Conservation (phyloP, 2,329 filamentous ascomycete species). For the Dothiorella sarmentorum region DNA sequence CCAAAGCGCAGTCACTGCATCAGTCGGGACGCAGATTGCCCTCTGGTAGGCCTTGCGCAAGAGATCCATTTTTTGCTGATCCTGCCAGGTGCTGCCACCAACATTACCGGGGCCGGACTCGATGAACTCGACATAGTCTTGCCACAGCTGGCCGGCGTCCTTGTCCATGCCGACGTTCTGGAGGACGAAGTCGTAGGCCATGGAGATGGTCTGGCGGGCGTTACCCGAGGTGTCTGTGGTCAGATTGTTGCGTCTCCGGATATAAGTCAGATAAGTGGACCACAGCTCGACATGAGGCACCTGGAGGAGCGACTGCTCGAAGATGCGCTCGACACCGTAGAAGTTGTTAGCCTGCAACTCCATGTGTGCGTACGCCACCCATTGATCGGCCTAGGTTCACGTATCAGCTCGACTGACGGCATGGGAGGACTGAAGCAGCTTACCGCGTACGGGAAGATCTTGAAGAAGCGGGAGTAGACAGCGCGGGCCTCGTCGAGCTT, state of each 20-base stretch:
- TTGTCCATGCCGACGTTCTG: constrained; percentile 87
- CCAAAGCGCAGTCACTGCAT: constrained; percentile 81
- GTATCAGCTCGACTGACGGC: constrained; percentile 10
- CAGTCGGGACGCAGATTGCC: constrained; percentile 82
- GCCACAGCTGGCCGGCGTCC: constrained; percentile 85
- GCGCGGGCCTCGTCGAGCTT: constrained; percentile 76
- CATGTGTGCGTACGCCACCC: constrained; percentile 84
- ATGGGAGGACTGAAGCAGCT: constrained; percentile 38
- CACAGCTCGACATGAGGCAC: constrained; percentile 84
- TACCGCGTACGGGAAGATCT: constrained; percentile 87
- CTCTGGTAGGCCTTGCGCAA: constrained; percentile 89
- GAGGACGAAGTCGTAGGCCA: constrained; percentile 90
- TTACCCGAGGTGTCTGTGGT: constrained; percentile 72
- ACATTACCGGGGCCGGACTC: constrained; percentile 81
- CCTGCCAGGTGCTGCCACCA: constrained; percentile 87
- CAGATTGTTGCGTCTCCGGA: constrained; percentile 85
- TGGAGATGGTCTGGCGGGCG: constrained; percentile 74
- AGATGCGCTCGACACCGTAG: constrained; percentile 74
- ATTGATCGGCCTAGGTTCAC: constrained; percentile 74
- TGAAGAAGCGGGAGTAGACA: constrained; percentile 81
- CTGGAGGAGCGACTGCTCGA: constrained; percentile 72
- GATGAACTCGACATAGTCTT: constrained; percentile 91
- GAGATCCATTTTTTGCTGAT: constrained; percentile 96
- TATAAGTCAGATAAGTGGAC: constrained; percentile 92
- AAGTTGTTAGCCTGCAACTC: constrained; percentile 86